phyloP scores from a whole-genome alignment of 768 basidiomycete species.

The Panaeolus cyanescens region DNA sequence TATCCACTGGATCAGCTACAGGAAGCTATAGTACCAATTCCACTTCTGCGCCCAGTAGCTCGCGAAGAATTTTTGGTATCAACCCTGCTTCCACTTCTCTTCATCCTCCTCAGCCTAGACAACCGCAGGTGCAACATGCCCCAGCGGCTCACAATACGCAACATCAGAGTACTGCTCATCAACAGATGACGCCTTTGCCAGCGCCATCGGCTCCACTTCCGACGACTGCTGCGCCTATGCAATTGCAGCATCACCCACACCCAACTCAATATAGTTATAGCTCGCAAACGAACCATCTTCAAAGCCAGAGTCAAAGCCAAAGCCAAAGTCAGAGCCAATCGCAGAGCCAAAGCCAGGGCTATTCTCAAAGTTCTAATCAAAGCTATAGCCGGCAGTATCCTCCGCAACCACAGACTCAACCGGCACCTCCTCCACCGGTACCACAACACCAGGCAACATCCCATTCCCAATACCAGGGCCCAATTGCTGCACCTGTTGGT shows the following conservation, averaged over 20 bases:
- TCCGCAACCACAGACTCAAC: slow-evolving; percentile 6
- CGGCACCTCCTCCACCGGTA: slow-evolving; percentile 12
- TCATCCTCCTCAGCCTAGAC: neutral
- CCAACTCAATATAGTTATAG: slow-evolving; percentile 15
- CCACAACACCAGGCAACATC: slow-evolving; percentile 12
- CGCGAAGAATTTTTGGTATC: slow-evolving; percentile 8
- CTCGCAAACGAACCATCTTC: slow-evolving; percentile 9
- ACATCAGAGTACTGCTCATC: slow-evolving; percentile 3
- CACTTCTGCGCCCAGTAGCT: slow-evolving; percentile 9
- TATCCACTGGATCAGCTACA: slow-evolving; percentile 21
- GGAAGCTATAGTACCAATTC: slow-evolving; percentile 17
- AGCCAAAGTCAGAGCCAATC: slow-evolving; percentile 10
- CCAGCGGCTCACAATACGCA: slow-evolving; percentile 3
- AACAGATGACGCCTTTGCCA: slow-evolving; percentile 4
- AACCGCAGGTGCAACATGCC: neutral
- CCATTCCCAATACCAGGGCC: slow-evolving; percentile 9
- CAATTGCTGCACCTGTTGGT: slow-evolving; percentile 1
- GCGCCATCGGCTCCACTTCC: slow-evolving; percentile 8
- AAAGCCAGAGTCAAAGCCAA: slow-evolving; percentile 11
- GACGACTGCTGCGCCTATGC: slow-evolving; percentile 22
- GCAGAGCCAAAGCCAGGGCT: slow-evolving; percentile 21
- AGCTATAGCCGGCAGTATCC: slow-evolving; percentile 7
- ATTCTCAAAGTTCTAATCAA: neutral
- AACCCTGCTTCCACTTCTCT: neutral
- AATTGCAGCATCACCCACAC: slow-evolving; percentile 25